Evolutionary conservation across 2,329 filamentous ascomycete genomes (phyloP).

Genomic region (Emmonsiellopsis sp.): DNA sequence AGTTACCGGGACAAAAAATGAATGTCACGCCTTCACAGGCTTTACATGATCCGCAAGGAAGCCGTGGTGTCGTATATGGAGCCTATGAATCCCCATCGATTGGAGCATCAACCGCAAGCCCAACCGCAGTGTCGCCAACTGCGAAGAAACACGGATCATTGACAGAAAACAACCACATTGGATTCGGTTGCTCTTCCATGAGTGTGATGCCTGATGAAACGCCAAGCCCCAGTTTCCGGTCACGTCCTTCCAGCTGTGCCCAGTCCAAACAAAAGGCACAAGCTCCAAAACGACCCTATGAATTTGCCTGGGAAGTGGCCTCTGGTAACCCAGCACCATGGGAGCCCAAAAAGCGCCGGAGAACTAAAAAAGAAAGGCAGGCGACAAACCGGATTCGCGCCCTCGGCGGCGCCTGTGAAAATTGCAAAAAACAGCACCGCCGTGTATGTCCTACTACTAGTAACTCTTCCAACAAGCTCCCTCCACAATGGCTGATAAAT

Average conservation of each 20-base stretch:
- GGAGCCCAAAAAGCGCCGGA: not conserved
- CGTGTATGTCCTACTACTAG: not conserved
- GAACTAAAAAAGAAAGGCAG: not conserved
- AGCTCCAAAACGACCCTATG: not conserved
- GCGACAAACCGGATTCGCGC: not conserved
- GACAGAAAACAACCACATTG: not conserved
- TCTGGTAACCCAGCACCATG: not conserved
- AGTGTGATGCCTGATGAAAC: not conserved
- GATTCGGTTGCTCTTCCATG: not conserved
- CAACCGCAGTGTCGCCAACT: too few relatives aligned
- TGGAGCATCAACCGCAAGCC: too few relatives aligned
- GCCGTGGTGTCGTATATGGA: too few relatives aligned
- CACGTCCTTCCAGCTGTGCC: not conserved
- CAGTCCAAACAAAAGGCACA: not conserved
- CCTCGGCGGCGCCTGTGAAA: not conserved
- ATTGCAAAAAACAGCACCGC: not conserved
- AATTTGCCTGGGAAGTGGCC: not conserved
- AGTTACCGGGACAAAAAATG: too few relatives aligned
- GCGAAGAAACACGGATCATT: too few relatives aligned
- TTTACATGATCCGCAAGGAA: too few relatives aligned
- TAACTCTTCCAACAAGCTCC: too few relatives aligned
- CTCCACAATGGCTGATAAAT: not conserved
- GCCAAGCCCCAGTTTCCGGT: not conserved
- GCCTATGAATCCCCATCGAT: too few relatives aligned
- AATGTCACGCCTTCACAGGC: too few relatives aligned